A percentile compares a stretch with the other conserved stretches of the same genome.
Conservation (phyloP, 345 rosid species). For the Abelmoschus esculentus region DNA sequence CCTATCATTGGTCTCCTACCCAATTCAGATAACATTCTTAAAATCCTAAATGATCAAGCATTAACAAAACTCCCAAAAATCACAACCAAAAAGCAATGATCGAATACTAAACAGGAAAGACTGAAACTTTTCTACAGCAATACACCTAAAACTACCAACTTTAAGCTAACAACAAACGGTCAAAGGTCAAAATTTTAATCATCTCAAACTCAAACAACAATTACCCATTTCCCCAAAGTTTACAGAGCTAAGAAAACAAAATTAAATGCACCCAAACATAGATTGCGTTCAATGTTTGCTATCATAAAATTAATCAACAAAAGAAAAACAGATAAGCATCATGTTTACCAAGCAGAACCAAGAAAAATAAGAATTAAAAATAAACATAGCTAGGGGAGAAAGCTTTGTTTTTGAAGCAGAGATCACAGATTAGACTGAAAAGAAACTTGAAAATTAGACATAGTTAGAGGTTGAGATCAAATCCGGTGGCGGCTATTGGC, state of each 20-base stretch:
- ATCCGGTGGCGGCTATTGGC: conserved; percentile 65
- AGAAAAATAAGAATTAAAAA: neutral
- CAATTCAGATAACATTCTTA: conserved; percentile 54
- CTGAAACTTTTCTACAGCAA: neutral
- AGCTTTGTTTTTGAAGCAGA: neutral
- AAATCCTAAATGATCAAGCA: conserved; percentile 9
- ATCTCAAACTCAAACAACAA: neutral
- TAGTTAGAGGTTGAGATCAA: conserved; percentile 39
- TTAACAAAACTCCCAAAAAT: neutral
- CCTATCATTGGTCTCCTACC: conserved; percentile 61
- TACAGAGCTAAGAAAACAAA: conserved; percentile 8
- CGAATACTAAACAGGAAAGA: conserved; percentile 14
- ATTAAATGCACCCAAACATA: conserved; percentile 1
- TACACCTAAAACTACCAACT: conserved; percentile 9
- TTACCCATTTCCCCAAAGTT: neutral
- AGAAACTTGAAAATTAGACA: conserved; percentile 16
- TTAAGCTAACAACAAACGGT: conserved; percentile 20
- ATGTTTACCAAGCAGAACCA: conserved; percentile 13
- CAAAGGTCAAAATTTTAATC: conserved; percentile 41
- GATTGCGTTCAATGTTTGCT: neutral
- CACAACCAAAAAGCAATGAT: no score
- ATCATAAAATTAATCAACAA: conserved; percentile 7
- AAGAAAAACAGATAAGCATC: conserved; percentile 8
- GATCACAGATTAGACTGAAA: neutral
- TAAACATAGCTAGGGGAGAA: conserved; percentile 4